These are phyloP conservation scores for Voacanga thouarsii DNA, from an alignment of 257 asterid genomes.

Conservation along the genomic window DNA sequence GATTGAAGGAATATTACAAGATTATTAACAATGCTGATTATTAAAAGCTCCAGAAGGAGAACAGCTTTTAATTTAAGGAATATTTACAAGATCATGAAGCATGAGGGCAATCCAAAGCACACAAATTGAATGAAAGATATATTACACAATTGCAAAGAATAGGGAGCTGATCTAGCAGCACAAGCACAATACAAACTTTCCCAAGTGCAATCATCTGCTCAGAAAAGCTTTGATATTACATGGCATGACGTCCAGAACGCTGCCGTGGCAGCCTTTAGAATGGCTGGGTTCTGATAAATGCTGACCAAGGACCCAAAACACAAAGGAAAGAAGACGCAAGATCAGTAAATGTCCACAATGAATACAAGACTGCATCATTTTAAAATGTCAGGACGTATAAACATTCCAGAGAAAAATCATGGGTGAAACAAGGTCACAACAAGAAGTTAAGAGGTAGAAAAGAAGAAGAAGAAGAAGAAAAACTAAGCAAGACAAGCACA, in stretches of 20 bases:
- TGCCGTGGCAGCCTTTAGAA: conserved; percentile 72
- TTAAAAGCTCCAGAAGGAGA: background rate
- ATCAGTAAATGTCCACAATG: background rate
- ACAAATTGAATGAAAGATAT: background rate
- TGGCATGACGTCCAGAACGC: conserved; percentile 94
- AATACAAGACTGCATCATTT: conserved; percentile 2
- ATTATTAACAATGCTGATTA: background rate
- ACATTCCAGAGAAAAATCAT: background rate
- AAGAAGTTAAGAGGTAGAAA: background rate
- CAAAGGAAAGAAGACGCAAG: background rate
- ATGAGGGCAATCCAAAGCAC: background rate
- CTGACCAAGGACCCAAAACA: conserved; percentile 33
- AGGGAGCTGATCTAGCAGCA: background rate
- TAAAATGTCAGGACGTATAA: background rate
- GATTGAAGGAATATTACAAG: conserved; percentile 5
- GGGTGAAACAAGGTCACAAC: background rate
- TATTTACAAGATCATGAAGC: conserved; percentile 4
- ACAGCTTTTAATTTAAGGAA: background rate
- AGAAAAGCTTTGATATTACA: conserved; percentile 84
- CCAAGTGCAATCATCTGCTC: conserved; percentile 23
- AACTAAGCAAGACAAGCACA: background rate
- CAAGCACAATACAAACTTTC: background rate
- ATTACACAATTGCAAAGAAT: conserved; percentile 9
- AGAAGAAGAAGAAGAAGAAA: background rate
- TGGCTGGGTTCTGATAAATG: conserved; percentile 92